Evolutionary conservation across 1,139 yeast genomes (phyloP), one percentile per base, ranked within the genome.

Genomic region (Sugiyamaella castrensis): DNA sequence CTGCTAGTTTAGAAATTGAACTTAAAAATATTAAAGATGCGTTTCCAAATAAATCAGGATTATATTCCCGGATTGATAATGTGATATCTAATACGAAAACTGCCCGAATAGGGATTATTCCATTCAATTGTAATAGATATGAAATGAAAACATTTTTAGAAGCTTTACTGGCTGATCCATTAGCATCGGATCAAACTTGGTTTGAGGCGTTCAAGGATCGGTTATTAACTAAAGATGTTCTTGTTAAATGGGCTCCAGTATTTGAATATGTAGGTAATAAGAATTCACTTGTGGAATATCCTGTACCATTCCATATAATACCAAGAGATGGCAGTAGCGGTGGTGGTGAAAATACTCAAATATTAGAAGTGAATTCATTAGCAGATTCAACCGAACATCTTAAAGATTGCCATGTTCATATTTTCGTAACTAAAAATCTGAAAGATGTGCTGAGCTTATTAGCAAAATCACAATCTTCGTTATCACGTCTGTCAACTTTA

Each of bases 61-160:
- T 48, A 13, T 36, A 48, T 43, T 48, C 51, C 11, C 44, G 51
- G 4, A 43, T 48, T 13, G 46, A 48, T 24, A 19, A 33, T 10
- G 42, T 35, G 2, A n/a, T 39, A 2, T 31, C 44, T 7, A 19
- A 26, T 8, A 31, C 41, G n/a, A 73, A 71, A 60, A 81, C 87
- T 50, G 80, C 54, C 7, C 38, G 59, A 27, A 54, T 65, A 15
- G 71, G 64, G 5, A 46, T 69, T 6, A 55, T 68, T 6, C 70
- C 72, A 3, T 59, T 53, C 33, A 53, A 52, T 6, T 52, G 56
- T 27, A 58, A 57, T 12, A 61, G 69, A 6, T 51, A 53, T 7
- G 59, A 57, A 19, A 58, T 61, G 41, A 58, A 61, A 36, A 52
- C 58, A 5, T 57, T 66, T 4, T 56, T 68, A 32, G 68, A 68